Percentiles rank a stretch among this genome's conserved stretches.
Evolutionary conservation across 306 rosid species (phyloP).

Genomic region (Argentina anserina): DNA sequence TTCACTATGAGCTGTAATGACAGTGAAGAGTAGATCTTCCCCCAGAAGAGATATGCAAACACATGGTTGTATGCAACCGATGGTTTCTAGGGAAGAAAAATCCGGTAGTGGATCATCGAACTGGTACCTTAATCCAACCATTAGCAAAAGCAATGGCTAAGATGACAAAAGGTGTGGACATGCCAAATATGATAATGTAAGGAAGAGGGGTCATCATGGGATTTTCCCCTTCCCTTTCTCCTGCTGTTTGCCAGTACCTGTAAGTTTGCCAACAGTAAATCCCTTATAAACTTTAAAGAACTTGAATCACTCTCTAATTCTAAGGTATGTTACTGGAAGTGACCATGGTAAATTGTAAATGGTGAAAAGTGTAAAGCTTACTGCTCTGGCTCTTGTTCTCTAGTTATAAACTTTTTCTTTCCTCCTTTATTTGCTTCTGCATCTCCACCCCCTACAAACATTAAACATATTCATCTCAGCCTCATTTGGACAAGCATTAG

Average conservation of each 20-base stretch:
- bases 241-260: slow-evolving; percentile 98
- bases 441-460: slow-evolving; percentile 66
- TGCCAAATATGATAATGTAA: slow-evolving; percentile 88
- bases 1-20: not conserved
- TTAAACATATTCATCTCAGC: slow-evolving; percentile 18
- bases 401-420: slow-evolving; percentile 84
- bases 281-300: not conserved
- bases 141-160: slow-evolving; percentile 97
- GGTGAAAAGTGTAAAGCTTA: slow-evolving; percentile 24
- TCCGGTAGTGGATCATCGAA: slow-evolving; percentile 41
- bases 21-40: not conserved
- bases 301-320: not conserved
- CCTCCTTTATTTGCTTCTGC: slow-evolving; percentile 56
- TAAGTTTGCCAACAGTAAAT: slow-evolving; percentile 8
- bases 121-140: slow-evolving; percentile 92
- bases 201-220: slow-evolving; percentile 98
- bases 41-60: not conserved
- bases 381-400: slow-evolving; percentile 93
- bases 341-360: not conserved
- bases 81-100: not conserved
- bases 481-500: slow-evolving; percentile 7
- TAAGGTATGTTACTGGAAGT: not conserved
- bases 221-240: slow-evolving; percentile 95
- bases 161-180: slow-evolving; percentile 97
- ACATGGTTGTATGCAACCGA: not conserved